Base-by-base conservation (phyloP, 108 stramenopile species). In the Fragilariopsis cylindrus region DNA sequence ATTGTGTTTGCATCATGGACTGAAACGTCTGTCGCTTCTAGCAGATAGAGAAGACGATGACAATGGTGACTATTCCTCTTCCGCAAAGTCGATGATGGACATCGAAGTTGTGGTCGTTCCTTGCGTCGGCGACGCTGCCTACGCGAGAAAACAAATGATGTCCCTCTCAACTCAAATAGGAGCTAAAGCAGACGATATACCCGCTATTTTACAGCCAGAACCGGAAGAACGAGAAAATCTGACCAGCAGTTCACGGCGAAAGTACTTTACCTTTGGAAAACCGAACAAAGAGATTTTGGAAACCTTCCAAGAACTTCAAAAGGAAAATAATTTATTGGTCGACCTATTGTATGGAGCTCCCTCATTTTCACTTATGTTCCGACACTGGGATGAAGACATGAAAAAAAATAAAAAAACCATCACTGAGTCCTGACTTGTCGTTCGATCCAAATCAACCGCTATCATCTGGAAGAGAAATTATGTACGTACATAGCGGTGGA, bases 401-500 rank as follows among this genome's bases (percentile, higher is more conserved):
- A 50, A 60, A 79, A 43, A 60, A n/a, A 40, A 71, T 13, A 67
- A 73, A 15, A 2, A 70, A 46, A 41, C 41, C 70, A 46, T n/a
- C 12, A 8, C 39, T 50, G n/a, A 53, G 45, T 48, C n/a, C 44
- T 39, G 54, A 71, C 42, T 12, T 71, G 8, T 5, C n/a, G 41
- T 78, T 80, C 62, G 82, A 84, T 43, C 68, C 72, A 4, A 62
- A 71, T 7, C 72, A 82, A 68, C 84, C 83, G 0, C 76, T 90
- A 49, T 76, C 71, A 30, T 30, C 30, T 30, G 89, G 84, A 48
- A 79, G 88, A 18, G 83, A 88, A 65, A 66, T 97, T 15, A 84
- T 97, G 90, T 97, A 96, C 68, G 84, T 97, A 16, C 95, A 98
- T 66, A 87, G 87, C 58, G 97, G 97, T 50, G 97, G 97, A 5